A percentile compares a stretch with the other conserved stretches of the same genome.
Conservation (phyloP, 2,329 filamentous ascomycete species). For the Elsinoe necatrix region DNA sequence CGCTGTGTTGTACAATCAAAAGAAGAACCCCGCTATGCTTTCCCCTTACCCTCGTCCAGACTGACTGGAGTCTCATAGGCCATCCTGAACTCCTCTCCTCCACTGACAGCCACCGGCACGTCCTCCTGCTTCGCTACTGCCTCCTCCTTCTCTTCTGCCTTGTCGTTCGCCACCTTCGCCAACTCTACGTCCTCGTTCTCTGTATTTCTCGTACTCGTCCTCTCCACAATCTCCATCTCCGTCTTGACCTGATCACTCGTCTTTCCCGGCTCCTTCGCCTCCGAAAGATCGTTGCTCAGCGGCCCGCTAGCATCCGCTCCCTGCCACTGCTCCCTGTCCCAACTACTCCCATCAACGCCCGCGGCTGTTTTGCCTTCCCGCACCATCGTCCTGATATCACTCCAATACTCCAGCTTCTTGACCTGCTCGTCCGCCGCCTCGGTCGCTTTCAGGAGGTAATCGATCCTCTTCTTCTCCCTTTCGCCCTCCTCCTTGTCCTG, state of each 20-base stretch:
- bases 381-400: constrained; percentile 49
- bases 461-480: constrained; percentile 45
- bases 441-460: constrained; percentile 65
- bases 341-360: constrained; percentile 28
- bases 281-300: constrained; percentile 16
- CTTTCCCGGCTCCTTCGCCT: constrained; percentile 22
- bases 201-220: constrained; percentile 1
- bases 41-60: constrained; percentile 12
- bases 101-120: background rate
- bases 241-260: constrained; percentile 33
- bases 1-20: background rate
- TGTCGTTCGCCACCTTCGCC: background rate
- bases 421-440: constrained; percentile 73
- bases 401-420: constrained; percentile 77
- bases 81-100: background rate
- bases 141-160: background rate
- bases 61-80: background rate
- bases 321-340: constrained; percentile 31
- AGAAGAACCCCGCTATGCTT: constrained; percentile 4
- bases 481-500: constrained; percentile 36
- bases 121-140: background rate
- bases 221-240: constrained; percentile 22
- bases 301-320: constrained; percentile 32
- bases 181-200: background rate
- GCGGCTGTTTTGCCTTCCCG: constrained; percentile 31